These are phyloP conservation scores for Penicillium sp. DNA, from an alignment of 2,329 filamentous ascomycete genomes.

Conservation along the genomic window DNA sequence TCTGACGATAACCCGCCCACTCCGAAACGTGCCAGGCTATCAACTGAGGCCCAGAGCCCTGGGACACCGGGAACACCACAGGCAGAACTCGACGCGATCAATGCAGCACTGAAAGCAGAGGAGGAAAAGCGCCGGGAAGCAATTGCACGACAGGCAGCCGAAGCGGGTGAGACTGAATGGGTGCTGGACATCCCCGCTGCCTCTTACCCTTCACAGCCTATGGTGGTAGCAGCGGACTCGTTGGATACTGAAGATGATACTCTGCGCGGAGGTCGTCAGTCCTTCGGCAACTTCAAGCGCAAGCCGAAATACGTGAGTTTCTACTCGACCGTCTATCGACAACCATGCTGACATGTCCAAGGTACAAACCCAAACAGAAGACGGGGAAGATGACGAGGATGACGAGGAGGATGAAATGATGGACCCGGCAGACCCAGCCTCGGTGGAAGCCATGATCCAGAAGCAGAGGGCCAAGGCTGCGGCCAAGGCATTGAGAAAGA, in stretches of 20 bases:
- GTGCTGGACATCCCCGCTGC: constrained; percentile 35
- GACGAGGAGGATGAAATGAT: constrained; percentile 11
- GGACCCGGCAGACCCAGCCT: constrained; percentile 7
- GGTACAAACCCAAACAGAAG: constrained; percentile 1
- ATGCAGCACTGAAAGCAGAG: constrained; percentile 41
- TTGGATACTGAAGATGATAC: constrained; percentile 34
- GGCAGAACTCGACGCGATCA: constrained; percentile 41
- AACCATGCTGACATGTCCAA: constrained; percentile 4
- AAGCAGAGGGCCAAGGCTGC: constrained; percentile 13
- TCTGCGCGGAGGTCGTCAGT: constrained; percentile 32
- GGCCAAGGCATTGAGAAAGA: not conserved
- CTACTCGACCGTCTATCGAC: not conserved
- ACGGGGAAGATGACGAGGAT: constrained; percentile 10
- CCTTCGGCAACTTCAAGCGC: constrained; percentile 42
- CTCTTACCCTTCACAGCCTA: constrained; percentile 23
- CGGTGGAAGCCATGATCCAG: constrained; percentile 17
- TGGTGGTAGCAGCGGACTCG: constrained; percentile 34
- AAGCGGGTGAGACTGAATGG: constrained; percentile 47
- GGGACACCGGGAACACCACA: constrained; percentile 24
- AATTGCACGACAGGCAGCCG: constrained; percentile 40
- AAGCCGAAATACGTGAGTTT: constrained; percentile 30
- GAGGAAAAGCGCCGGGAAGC: constrained; percentile 43
- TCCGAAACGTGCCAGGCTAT: constrained; percentile 39
- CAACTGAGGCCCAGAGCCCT: constrained; percentile 21
- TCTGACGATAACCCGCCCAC: constrained; percentile 45